phyloP scores from a whole-genome alignment of 192 early-diverging fungal genomes.

The Rhizophagus clarus region DNA sequence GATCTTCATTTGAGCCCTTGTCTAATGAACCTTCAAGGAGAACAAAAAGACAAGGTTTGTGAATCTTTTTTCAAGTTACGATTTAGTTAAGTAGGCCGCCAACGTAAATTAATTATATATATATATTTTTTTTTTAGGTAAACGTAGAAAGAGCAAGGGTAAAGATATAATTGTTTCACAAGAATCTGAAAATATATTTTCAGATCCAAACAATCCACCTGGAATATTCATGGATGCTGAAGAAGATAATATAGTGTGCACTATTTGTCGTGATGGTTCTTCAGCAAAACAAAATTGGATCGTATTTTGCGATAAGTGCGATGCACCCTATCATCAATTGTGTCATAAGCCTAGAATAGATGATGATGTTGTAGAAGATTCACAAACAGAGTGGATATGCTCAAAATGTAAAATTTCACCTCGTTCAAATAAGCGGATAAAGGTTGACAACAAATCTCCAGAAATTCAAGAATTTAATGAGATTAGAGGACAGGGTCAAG shows the following conservation, averaged over 20 bases:
- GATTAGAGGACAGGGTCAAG: neutral
- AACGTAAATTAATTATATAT: neutral
- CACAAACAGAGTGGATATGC: constrained; percentile 35
- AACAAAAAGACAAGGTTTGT: neutral
- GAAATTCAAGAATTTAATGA: neutral
- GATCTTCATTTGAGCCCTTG: neutral
- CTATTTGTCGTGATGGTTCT: constrained; percentile 33
- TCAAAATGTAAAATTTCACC: constrained; percentile 18
- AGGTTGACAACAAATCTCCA: neutral
- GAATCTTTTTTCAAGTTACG: too few relatives aligned
- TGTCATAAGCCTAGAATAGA: constrained; percentile 37
- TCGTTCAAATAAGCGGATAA: constrained; percentile 15
- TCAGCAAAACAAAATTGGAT: constrained; percentile 37
- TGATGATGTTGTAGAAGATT: constrained; percentile 20
- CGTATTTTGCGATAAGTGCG: constrained; percentile 38
- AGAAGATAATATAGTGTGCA: constrained; percentile 30
- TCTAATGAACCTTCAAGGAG: neutral
- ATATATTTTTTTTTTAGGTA: neutral
- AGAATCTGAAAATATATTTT: neutral
- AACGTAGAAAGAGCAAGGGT: neutral
- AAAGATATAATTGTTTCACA: neutral
- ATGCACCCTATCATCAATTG: constrained; percentile 38
- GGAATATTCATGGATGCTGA: neutral
- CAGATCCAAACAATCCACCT: neutral
- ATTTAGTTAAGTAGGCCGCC: neutral